Conservation (phyloP, 75 land plant species). For the Pinus tabuliformis region DNA sequence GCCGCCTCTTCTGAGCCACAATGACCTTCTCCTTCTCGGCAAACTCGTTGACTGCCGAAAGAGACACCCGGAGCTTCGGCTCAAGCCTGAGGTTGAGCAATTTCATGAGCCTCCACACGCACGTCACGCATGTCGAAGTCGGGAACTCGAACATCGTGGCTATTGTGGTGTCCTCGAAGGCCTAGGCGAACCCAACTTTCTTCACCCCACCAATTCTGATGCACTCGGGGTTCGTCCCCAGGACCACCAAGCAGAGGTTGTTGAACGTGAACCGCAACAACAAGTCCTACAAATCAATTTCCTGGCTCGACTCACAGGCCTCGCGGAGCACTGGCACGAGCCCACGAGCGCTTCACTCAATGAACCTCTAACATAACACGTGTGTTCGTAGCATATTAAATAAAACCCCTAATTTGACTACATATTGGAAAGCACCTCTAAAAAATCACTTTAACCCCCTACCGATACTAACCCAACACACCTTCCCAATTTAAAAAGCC, state of each 20-base stretch:
- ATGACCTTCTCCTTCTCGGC: slow-evolving; percentile 8
- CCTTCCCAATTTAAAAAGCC: no score
- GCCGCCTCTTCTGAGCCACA: not conserved
- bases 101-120: slow-evolving; percentile 13
- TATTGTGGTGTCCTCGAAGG: slow-evolving; percentile 16
- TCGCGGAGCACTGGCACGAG: no score
- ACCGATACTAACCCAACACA: no score
- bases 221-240: slow-evolving; percentile 24
- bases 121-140: not conserved
- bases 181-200: slow-evolving; percentile 4
- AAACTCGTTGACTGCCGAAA: slow-evolving; percentile 4
- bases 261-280: no score
- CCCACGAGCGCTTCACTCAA: no score
- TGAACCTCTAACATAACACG: no score
- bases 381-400: no score
- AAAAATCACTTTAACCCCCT: no score
- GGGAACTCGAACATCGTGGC: slow-evolving; percentile 11
- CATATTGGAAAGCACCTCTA: no score
- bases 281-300: no score
- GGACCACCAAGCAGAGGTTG: not conserved
- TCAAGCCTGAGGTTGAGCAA: slow-evolving; percentile 12
- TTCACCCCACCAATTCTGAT: not conserved
- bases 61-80: not conserved
- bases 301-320: no score
- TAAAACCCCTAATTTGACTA: no score